Conservation (phyloP, 2,329 filamentous ascomycete genomes). For the Fusarium torulosum region DNA sequence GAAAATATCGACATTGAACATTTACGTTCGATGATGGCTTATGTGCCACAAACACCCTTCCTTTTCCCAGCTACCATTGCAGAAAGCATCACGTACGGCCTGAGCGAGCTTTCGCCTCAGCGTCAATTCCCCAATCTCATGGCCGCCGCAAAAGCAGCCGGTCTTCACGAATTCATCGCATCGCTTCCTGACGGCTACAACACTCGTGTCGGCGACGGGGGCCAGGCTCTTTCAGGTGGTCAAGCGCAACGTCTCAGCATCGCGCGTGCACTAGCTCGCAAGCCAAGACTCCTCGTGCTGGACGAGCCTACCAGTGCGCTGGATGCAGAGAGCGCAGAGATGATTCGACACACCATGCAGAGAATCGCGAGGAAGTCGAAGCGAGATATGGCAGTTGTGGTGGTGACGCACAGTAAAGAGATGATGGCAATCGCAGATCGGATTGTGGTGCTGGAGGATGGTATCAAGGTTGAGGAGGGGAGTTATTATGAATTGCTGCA, state of each 20-base stretch:
- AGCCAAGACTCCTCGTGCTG: slow-evolving; percentile 79
- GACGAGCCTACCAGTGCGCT: slow-evolving; percentile 90
- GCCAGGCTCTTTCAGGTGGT: slow-evolving; percentile 79
- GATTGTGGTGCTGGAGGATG: slow-evolving; percentile 78
- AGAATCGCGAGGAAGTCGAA: slow-evolving; percentile 59
- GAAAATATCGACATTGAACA: slow-evolving; percentile 68
- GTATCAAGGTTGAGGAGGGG: slow-evolving; percentile 75
- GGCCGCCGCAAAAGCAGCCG: slow-evolving; percentile 67
- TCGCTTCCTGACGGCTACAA: slow-evolving; percentile 71
- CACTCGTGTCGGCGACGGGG: slow-evolving; percentile 82
- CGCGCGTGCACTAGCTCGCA: slow-evolving; percentile 79
- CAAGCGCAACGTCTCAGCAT: slow-evolving; percentile 87
- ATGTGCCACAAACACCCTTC: slow-evolving; percentile 78
- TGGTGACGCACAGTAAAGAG: slow-evolving; percentile 84
- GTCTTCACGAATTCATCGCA: slow-evolving; percentile 81
- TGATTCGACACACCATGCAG: slow-evolving; percentile 73
- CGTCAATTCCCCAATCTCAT: slow-evolving; percentile 61
- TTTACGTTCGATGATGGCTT: slow-evolving; percentile 72
- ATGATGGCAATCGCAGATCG: slow-evolving; percentile 88
- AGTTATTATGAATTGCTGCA: slow-evolving; percentile 70
- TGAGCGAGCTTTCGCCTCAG: slow-evolving; percentile 67
- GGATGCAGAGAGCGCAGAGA: slow-evolving; percentile 75
- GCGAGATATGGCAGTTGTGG: slow-evolving; percentile 74
- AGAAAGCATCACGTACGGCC: slow-evolving; percentile 86
- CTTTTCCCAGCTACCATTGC: slow-evolving; percentile 83